A percentile compares a stretch with the other conserved stretches of the same genome.
phyloP scores from a whole-genome alignment of 2,329 filamentous ascomycete species.

The Aspergillus melleus region DNA sequence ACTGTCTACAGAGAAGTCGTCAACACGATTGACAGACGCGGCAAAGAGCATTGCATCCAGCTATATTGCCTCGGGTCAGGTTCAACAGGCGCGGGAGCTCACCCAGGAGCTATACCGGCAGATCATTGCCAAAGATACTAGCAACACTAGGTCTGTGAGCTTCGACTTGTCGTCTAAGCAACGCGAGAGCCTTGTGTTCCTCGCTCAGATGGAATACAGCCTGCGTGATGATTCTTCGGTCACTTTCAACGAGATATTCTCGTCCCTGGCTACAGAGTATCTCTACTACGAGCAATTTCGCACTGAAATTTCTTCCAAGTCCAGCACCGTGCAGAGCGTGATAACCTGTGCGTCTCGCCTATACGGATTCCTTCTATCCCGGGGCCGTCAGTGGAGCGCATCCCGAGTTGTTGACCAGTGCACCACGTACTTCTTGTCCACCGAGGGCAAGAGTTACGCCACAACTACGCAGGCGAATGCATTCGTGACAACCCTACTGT shows the following conservation, averaged over 20 bases:
- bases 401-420: conserved; percentile 31
- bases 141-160: conserved; percentile 28
- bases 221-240: conserved; percentile 26
- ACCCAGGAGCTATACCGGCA: conserved; percentile 42
- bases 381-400: conserved; percentile 24
- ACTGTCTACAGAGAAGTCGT: conserved; percentile 31
- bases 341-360: conserved; percentile 35
- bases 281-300: conserved; percentile 44
- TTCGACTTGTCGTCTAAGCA: conserved; percentile 34
- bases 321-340: conserved; percentile 39
- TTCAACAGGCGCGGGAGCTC: conserved; percentile 34
- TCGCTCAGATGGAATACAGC: conserved; percentile 48
- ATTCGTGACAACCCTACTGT: conserved; percentile 32
- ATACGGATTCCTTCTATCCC: conserved; percentile 30
- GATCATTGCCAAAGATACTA: conserved; percentile 39
- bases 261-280: conserved; percentile 45
- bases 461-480: conserved; percentile 27
- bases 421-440: conserved; percentile 32
- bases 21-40: conserved; percentile 32
- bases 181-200: conserved; percentile 42
- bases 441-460: conserved; percentile 28
- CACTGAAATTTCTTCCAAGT: conserved; percentile 38
- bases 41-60: conserved; percentile 38
- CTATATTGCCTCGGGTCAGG: conserved; percentile 37
- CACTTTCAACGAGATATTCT: conserved; percentile 45